These are phyloP conservation scores for Teratosphaeria destructans DNA, from an alignment of 2,329 filamentous ascomycete genomes.

Conservation along the genomic window DNA sequence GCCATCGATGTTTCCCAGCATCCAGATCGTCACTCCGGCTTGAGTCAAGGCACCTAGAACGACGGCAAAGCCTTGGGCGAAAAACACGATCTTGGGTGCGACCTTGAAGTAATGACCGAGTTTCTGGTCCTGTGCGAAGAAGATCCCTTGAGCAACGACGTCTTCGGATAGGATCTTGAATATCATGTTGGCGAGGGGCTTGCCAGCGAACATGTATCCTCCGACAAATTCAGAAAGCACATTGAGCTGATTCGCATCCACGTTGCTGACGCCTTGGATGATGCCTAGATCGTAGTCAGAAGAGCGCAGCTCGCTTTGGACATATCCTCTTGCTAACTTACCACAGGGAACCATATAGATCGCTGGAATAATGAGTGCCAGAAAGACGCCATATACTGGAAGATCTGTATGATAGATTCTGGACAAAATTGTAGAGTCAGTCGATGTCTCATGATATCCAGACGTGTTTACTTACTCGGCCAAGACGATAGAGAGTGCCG, in stretches of 20 bases:
- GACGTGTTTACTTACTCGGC: slow-evolving; percentile 1
- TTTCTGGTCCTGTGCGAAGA: slow-evolving; percentile 14
- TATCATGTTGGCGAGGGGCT: slow-evolving; percentile 26
- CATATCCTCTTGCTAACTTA: slow-evolving; percentile 35
- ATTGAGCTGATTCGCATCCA: slow-evolving; percentile 27
- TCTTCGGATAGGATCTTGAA: slow-evolving; percentile 24
- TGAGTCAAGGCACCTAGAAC: slow-evolving; percentile 32
- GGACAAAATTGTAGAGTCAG: neutral
- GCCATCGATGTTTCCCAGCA: slow-evolving; percentile 35
- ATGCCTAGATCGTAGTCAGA: neutral
- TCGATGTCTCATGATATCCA: neutral
- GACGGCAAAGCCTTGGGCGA: slow-evolving; percentile 34
- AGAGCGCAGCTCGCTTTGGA: neutral
- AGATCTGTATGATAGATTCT: slow-evolving; percentile 19
- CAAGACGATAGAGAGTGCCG: slow-evolving; percentile 17
- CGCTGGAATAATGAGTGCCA: slow-evolving; percentile 67
- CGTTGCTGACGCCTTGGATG: slow-evolving; percentile 72
- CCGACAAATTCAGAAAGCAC: slow-evolving; percentile 39
- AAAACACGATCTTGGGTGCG: slow-evolving; percentile 35
- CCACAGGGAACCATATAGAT: slow-evolving; percentile 83
- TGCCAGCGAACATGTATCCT: slow-evolving; percentile 37
- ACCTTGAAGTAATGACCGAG: slow-evolving; percentile 31
- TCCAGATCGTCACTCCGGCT: slow-evolving; percentile 38
- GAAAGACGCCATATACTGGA: slow-evolving; percentile 75
- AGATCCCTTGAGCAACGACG: slow-evolving; percentile 20